Evolutionary conservation across 2,329 filamentous ascomycete genomes (phyloP), one percentile per base, ranked within the genome.

Genomic region (Nigrospora sphaerica): DNA sequence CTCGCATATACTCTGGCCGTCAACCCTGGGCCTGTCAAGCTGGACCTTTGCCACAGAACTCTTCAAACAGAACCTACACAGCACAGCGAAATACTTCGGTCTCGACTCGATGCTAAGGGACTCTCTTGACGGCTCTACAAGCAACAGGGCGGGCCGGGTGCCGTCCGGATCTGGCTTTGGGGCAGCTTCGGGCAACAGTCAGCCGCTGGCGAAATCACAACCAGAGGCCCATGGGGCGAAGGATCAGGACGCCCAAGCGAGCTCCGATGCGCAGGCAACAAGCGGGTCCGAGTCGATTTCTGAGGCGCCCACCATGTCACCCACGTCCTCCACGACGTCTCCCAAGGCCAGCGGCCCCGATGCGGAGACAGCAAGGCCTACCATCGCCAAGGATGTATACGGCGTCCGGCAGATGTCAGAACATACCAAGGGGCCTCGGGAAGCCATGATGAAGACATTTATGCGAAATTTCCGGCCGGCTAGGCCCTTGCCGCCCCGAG

Each of bases 11-110:
- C 12, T 44, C 17, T 44, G 42, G 65, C 80, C 80, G 2, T 69
- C 69, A 36, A 70, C 76, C 2, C 57, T 81, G 2, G 68, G 73
- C 6, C 49, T 72, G 42, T 74, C 78, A 0, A 63, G 69, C 2
- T 80, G 74, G 71, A 72, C 69, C 1, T 79, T 81, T 52, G 57
- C 70, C 10, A 72, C 68, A 33, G 70, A 71, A 1, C 58, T 81
- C 6, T 56, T 71, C 18, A 68, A 66, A 42, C 69, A 75, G 44
- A 71, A 77, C 14, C 61, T 66, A 9, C 51, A 62, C 6, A 67
- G 69, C 28, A 57, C 78, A 1, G 67, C 67, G 17, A 69, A 62
- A 33, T 65, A 68, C 12, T 59, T 82, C 28, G 77, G 78, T 1
- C 64, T 74, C 34, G 62, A 67, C 17, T 32, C 58, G 13, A 17